Conservation (phyloP, 2,329 filamentous ascomycete genomes). For the Ophiostoma novo-ulmi region DNA sequence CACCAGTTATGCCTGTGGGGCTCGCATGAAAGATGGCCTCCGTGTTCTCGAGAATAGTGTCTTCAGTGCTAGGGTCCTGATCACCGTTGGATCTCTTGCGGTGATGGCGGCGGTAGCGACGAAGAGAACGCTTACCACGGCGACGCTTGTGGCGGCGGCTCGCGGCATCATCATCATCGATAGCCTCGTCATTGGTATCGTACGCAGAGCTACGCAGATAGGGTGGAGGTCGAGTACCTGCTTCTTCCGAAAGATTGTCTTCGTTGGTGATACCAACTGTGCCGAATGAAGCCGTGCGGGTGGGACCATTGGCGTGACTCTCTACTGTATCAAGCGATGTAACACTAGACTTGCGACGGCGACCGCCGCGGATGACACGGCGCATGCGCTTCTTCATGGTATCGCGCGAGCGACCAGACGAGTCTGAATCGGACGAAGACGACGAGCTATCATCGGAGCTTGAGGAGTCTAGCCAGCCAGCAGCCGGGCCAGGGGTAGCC, state of each 20-base stretch:
- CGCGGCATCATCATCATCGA: conserved; percentile 46
- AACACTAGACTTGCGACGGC: conserved; percentile 57
- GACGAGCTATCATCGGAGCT: conserved; percentile 28
- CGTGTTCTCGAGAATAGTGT: conserved; percentile 28
- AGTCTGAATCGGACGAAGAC: conserved; percentile 57
- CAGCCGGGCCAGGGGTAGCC: conserved; percentile 75
- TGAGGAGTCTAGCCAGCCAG: conserved; percentile 73
- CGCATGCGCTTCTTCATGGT: conserved; percentile 61
- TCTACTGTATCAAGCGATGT: conserved; percentile 52
- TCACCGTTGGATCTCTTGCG: conserved; percentile 30
- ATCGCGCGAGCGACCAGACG: conserved; percentile 40
- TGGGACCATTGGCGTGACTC: conserved; percentile 28
- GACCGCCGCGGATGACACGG: conserved; percentile 43
- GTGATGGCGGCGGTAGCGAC: conserved; percentile 44
- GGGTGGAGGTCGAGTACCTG: conserved; percentile 35
- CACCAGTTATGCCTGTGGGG: conserved; percentile 26
- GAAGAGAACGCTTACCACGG: conserved; percentile 37
- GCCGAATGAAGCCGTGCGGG: conserved; percentile 42
- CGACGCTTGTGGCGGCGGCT: conserved; percentile 33
- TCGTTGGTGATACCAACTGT: conserved; percentile 36
- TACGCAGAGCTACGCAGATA: conserved; percentile 37
- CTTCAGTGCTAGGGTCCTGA: conserved; percentile 28
- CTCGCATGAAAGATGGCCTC: background rate
- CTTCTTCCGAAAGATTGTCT: conserved; percentile 35
- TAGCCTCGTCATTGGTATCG: conserved; percentile 41